Evolutionary conservation across 306 rosid species (phyloP).

Genomic region (Rosa persica): DNA sequence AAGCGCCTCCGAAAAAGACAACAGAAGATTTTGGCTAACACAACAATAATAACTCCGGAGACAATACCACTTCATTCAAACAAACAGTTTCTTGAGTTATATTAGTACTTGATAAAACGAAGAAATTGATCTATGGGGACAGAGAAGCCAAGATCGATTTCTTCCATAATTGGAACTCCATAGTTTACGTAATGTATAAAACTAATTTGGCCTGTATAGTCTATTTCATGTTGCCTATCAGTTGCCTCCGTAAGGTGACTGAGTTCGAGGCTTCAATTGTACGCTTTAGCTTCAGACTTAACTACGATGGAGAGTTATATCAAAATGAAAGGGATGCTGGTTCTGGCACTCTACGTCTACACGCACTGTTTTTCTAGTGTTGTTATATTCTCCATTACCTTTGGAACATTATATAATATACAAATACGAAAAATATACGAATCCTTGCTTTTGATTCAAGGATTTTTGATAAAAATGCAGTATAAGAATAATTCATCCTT

Average conservation of each 20-base stretch:
- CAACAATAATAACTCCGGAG: constrained; percentile 25
- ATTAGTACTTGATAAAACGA: constrained; percentile 26
- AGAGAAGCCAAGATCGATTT: constrained; percentile 4
- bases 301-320: too few relatives aligned
- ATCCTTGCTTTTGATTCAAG: not conserved
- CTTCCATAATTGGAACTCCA: not conserved
- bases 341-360: too few relatives aligned
- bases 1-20: not conserved
- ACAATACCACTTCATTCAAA: constrained; percentile 41
- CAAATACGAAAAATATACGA: too few relatives aligned
- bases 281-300: too few relatives aligned
- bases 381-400: too few relatives aligned
- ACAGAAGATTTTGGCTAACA: not conserved
- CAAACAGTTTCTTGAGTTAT: constrained; percentile 35
- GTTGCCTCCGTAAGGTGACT: too few relatives aligned
- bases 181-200: not conserved
- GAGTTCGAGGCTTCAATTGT: too few relatives aligned
- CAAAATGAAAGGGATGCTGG: too few relatives aligned
- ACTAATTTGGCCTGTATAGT: not conserved
- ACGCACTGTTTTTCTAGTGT: too few relatives aligned
- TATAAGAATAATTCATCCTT: not conserved
- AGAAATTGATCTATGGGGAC: too few relatives aligned
- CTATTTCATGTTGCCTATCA: not conserved
- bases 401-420: too few relatives aligned
- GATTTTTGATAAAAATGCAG: not conserved